A percentile compares a stretch with the other conserved stretches of the same genome.
Conservation (phyloP, 805 yeast species). For the Teunomyces cretensis region DNA sequence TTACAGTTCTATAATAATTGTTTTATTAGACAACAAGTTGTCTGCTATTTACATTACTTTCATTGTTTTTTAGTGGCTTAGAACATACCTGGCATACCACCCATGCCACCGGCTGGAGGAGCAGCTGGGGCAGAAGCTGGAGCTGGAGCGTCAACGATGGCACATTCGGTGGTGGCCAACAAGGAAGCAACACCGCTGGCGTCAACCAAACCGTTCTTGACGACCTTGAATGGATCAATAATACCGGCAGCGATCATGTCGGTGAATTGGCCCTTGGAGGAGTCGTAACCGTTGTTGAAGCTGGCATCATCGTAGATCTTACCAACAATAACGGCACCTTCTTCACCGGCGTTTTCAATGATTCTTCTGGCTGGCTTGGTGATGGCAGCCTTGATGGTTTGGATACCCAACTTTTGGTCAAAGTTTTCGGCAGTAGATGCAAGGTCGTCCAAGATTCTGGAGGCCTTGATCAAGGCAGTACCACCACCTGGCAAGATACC, state of each 20-base stretch:
- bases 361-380: slow-evolving; percentile 94
- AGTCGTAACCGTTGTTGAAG: slow-evolving; percentile 89
- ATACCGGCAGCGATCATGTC: slow-evolving; percentile 97
- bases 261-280: slow-evolving; percentile 88
- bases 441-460: slow-evolving; percentile 67
- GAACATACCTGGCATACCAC: slow-evolving; percentile 52
- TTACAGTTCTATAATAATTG: background rate
- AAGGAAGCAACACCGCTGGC: slow-evolving; percentile 97
- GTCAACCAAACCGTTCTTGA: slow-evolving; percentile 91
- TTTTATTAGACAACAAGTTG: background rate
- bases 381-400: slow-evolving; percentile 88
- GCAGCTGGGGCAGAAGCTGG: slow-evolving; percentile 59
- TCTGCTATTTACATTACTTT: slow-evolving; percentile 3
- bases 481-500: slow-evolving; percentile 99
- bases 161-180: slow-evolving; percentile 97
- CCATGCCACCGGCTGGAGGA: slow-evolving; percentile 64
- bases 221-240: slow-evolving; percentile 98
- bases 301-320: slow-evolving; percentile 68
- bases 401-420: slow-evolving; percentile 95
- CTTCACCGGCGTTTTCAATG: slow-evolving; percentile 95
- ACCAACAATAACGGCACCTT: slow-evolving; percentile 95
- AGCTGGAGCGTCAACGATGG: slow-evolving; percentile 92
- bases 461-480: slow-evolving; percentile 93
- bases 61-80: slow-evolving; percentile 2
- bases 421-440: slow-evolving; percentile 72